phyloP scores from a whole-genome alignment of 345 rosid species.

The Draba incana region DNA sequence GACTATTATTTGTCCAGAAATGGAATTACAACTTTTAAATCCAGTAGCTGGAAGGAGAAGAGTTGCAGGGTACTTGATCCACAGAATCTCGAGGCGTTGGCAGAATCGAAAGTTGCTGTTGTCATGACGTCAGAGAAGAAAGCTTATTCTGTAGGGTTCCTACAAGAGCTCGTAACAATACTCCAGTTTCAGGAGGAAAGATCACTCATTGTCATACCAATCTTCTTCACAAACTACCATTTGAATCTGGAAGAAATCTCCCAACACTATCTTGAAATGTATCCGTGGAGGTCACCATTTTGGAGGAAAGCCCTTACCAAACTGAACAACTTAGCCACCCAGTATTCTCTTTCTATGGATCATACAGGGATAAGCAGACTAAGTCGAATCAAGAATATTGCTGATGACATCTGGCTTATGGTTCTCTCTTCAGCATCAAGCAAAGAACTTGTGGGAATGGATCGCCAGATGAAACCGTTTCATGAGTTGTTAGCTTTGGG shows the following conservation, averaged over 20 bases:
- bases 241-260: neutral
- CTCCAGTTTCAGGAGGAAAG: neutral
- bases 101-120: slow-evolving; percentile 18
- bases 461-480: neutral
- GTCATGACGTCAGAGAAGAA: neutral
- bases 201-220: slow-evolving; percentile 20
- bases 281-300: neutral
- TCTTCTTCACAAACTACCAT: neutral
- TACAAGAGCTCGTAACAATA: slow-evolving; percentile 10
- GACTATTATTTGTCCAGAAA: slow-evolving; percentile 2
- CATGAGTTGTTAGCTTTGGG: slow-evolving; percentile 1
- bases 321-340: neutral
- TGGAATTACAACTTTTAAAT: slow-evolving; percentile 10
- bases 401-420: slow-evolving; percentile 15
- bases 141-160: slow-evolving; percentile 9
- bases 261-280: too few relatives aligned
- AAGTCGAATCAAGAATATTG: neutral
- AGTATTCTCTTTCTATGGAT: slow-evolving; percentile 1
- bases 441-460: slow-evolving; percentile 15
- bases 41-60: slow-evolving; percentile 7
- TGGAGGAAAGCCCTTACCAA: slow-evolving; percentile 16
- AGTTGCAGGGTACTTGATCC: neutral
- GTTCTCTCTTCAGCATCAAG: slow-evolving; percentile 15
- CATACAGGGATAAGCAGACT: neutral
- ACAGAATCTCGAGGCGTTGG: neutral